Evolutionary conservation across 2,329 filamentous ascomycete genomes (phyloP), one percentile per base, ranked within the genome.

Genomic region (Bimuria novae-zelandiae): DNA sequence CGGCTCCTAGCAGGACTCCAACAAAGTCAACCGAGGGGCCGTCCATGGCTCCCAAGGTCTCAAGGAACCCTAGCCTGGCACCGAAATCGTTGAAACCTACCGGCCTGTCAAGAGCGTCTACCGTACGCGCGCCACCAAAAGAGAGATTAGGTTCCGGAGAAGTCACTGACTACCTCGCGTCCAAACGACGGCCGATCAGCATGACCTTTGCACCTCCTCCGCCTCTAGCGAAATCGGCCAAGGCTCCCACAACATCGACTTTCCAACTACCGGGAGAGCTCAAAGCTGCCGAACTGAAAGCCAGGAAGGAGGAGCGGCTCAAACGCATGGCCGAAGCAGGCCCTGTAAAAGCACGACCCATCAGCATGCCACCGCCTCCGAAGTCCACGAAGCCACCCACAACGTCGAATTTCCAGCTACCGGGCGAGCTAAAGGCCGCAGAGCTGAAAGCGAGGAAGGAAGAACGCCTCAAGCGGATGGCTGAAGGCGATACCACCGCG

Each of bases 191-290:
- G 58, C 81, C 75, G 45, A 75, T 79, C 64, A 79, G 73, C 60
- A 69, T 76, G 63, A 76, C 69, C 52, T 84, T 79, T 59, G 80
- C 72, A 22, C 77, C 70, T 7, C 79, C 75, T 33, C 75, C 76
- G 5, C 75, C 76, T 12, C 76, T 76, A 14, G 64, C 73, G 7
- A 83, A 80, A 59, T 82, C 79, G 3, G 72, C 70, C 19, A 82
- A 80, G 58, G 71, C 79, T 12, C 78, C 78, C 0, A 83, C 81
- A 0, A 75, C 68, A 45, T 65, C 80, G 7, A 79, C 71, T 3
- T 84, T 84, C 61, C 72, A 77, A 41, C 73, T 84, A 0, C 80
- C 81, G 1, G 81, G 81, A 14, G 80, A 83, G 57, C 78, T 75
- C 12, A 71, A 82, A 4, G 79, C 81, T 2, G 79, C 79, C 4